Evolutionary conservation across 139 green algal genomes (phyloP).

Genomic region (Desmodesmus armatus): DNA sequence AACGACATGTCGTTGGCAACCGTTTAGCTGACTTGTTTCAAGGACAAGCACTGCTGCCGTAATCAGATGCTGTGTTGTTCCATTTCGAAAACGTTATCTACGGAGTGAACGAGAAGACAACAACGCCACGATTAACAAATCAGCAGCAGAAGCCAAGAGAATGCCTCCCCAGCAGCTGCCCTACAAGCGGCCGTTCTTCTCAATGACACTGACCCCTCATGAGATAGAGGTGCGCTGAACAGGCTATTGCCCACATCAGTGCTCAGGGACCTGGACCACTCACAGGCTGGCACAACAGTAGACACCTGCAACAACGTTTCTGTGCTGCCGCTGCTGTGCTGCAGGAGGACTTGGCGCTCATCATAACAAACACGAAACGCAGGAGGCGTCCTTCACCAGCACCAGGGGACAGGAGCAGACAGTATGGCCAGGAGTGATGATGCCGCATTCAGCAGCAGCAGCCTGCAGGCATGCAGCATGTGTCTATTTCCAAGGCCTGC

Average conservation of each 20-base stretch:
- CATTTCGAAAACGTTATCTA: too few species aligned
- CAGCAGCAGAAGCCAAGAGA: too few species aligned
- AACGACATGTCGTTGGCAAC: too few species aligned
- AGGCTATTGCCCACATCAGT: neutral
- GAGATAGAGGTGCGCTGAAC: slow-evolving; percentile 66
- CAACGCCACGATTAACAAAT: too few species aligned
- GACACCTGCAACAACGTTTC: neutral
- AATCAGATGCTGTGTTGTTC: too few species aligned
- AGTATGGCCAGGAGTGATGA: slow-evolving; percentile 10
- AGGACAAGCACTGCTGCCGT: too few species aligned
- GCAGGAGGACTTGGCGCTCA: slow-evolving; percentile 65
- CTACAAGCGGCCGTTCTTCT: slow-evolving; percentile 67
- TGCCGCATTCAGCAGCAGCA: neutral
- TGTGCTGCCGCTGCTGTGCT: neutral
- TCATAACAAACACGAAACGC: slow-evolving; percentile 69
- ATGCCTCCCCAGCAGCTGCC: slow-evolving; percentile 43
- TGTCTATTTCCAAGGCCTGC: too few species aligned
- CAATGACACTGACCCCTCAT: slow-evolving; percentile 56
- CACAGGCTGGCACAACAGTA: too few species aligned
- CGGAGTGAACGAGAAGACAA: too few species aligned
- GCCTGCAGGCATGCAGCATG: neutral
- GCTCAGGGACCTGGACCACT: too few species aligned
- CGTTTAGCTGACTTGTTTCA: too few species aligned
- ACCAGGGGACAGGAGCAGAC: slow-evolving; percentile 14
- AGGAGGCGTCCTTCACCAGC: slow-evolving; percentile 46